Conservation (phyloP, 2,329 filamentous ascomycete genomes). For the Neonectria coccinea region DNA sequence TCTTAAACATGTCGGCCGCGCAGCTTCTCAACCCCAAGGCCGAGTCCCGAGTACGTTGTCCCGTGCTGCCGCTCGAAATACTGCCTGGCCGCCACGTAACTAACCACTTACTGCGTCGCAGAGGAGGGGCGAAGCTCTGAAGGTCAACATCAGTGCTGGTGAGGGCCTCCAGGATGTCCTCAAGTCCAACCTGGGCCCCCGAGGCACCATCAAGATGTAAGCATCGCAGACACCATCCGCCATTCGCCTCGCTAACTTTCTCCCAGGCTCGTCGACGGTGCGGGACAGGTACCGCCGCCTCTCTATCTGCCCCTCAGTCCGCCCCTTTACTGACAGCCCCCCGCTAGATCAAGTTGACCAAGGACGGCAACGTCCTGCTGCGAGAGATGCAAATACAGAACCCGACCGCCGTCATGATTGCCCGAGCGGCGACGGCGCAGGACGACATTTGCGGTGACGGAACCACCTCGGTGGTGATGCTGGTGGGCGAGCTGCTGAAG, state of each 20-base stretch:
- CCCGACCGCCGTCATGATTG: constrained; percentile 90
- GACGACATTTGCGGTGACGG: constrained; percentile 99
- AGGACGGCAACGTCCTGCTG: constrained; percentile 91
- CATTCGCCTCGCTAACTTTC: constrained; percentile 43
- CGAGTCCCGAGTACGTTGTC: constrained; percentile 84
- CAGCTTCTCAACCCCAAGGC: constrained; percentile 99
- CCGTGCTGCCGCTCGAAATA: constrained; percentile 34
- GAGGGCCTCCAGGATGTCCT: constrained; percentile 94
- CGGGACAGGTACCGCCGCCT: constrained; percentile 69
- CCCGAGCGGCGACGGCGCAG: constrained; percentile 90
- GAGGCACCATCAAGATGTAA: constrained; percentile 96
- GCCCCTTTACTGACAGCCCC: constrained; percentile 45
- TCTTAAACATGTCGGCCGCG: constrained; percentile 85
- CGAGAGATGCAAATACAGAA: constrained; percentile 96
- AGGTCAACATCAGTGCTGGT: constrained; percentile 96
- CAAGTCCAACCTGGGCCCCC: constrained; percentile 93
- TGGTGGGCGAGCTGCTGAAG: constrained; percentile 97
- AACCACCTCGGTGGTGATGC: constrained; percentile 93
- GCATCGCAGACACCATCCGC: constrained; percentile 16
- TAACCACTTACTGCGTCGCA: constrained; percentile 54
- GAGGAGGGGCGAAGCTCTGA: constrained; percentile 96
- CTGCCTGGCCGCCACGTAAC: constrained; percentile 42
- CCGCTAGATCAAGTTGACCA: constrained; percentile 93
- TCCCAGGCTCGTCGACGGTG: constrained; percentile 74
- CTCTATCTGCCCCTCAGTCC: constrained; percentile 43